Conservation (phyloP, 441 rosid species). For the Isatis lusitanica region DNA sequence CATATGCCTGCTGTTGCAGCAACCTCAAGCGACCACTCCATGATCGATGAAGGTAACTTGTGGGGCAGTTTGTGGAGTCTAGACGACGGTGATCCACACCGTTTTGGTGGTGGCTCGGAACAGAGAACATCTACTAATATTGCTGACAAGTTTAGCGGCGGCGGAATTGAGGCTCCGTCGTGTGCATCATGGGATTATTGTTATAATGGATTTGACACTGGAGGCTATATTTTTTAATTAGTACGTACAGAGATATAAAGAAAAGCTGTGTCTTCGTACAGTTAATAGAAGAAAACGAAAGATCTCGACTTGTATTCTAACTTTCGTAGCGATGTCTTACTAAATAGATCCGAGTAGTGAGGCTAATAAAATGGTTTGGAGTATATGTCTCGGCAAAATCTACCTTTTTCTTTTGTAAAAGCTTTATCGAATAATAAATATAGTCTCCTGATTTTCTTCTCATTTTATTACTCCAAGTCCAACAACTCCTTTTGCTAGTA, state of each 20-base stretch:
- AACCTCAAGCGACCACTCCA: constrained; percentile 38
- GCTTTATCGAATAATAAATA: neutral
- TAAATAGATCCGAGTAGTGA: constrained; percentile 1
- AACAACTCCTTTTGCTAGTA: too few relatives aligned
- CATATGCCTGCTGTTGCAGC: constrained; percentile 33
- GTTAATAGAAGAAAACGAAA: neutral
- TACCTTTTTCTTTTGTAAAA: neutral
- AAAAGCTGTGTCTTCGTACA: neutral
- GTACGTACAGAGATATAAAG: neutral
- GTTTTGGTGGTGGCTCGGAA: neutral
- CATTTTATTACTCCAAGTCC: too few relatives aligned
- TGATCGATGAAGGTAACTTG: constrained; percentile 39
- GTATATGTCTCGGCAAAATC: neutral
- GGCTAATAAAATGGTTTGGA: constrained; percentile 21
- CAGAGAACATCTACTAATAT: neutral
- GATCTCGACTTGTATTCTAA: constrained; percentile 26
- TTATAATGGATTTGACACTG: constrained; percentile 26
- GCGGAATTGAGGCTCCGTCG: constrained; percentile 3
- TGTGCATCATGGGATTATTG: constrained; percentile 21
- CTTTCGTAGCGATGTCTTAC: constrained; percentile 1
- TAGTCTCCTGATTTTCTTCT: neutral
- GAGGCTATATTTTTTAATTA: constrained; percentile 22
- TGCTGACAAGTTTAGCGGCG: constrained; percentile 4
- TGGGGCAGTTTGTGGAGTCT: constrained; percentile 65
- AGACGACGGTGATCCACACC: constrained; percentile 33